These are phyloP conservation scores for Saccharomycopsis synnaedendra DNA, from an alignment of 805 yeast genomes.

Conservation along the genomic window DNA sequence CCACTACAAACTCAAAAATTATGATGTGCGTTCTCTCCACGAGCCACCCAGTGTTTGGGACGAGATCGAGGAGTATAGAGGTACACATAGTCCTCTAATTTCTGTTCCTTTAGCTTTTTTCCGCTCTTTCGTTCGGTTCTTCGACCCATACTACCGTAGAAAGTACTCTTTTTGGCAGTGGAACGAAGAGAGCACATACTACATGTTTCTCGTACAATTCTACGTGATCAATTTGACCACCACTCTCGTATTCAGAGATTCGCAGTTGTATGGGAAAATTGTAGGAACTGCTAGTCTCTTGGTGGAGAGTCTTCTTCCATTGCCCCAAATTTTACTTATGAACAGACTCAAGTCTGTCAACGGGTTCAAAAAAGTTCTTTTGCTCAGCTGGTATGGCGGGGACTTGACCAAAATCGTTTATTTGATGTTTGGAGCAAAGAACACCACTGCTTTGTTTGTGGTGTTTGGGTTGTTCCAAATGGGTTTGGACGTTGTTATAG, in stretches of 20 bases:
- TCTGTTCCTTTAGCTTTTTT: conserved; percentile 11
- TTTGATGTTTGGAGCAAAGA: conserved; percentile 62
- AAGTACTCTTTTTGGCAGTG: conserved; percentile 81
- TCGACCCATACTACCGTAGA: conserved; percentile 59
- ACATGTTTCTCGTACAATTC: conserved; percentile 49
- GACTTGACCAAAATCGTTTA: conserved; percentile 71
- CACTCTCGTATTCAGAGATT: conserved; percentile 29
- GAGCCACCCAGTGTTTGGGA: not conserved
- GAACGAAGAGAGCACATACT: conserved; percentile 46
- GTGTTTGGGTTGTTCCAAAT: conserved; percentile 71
- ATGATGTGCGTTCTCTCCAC: not conserved
- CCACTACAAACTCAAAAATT: conserved; percentile 31
- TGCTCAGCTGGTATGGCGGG: conserved; percentile 83
- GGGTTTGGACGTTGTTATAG: conserved; percentile 60
- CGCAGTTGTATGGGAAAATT: conserved; percentile 30
- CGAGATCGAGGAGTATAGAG: not conserved
- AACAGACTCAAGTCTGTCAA: conserved; percentile 56
- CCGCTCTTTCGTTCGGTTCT: conserved; percentile 39
- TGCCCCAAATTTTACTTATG: conserved; percentile 67
- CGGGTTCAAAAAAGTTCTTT: conserved; percentile 65
- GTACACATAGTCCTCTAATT: not conserved
- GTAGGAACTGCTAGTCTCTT: conserved; percentile 58
- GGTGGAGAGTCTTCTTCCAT: conserved; percentile 61
- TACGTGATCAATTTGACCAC: conserved; percentile 27
- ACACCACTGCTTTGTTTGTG: conserved; percentile 54